Base-by-base conservation (phyloP, 805 yeast species). In the Lipomyces japonicus region DNA sequence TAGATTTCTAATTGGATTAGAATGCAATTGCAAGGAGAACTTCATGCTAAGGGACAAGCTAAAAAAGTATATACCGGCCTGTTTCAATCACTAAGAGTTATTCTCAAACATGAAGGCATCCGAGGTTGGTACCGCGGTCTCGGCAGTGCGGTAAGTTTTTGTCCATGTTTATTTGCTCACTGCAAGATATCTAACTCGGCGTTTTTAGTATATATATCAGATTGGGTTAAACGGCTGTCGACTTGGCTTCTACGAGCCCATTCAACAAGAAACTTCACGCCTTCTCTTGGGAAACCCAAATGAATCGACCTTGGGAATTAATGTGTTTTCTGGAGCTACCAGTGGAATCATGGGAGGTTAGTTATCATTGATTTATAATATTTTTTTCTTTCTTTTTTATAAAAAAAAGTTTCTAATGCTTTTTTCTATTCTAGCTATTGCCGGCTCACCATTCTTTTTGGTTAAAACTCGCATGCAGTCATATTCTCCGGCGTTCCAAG, bases 401-500 rank as follows among this genome's bases (percentile, higher is more conserved):
- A 34, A 34, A 34, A n/a, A 28, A 28, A 28, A 28, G 12, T 28
- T 28, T 7, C 31, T 28, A 7, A 14, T 34, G 37, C 16, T 34
- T 34, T 12, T 19, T 34, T 6, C 10, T 12, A 34, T 10, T 18
- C 16, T 30, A 53, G 58, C 58, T 23, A 50, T 54, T 12, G 19
- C 39, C 16, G 96, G 97, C 3, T 87, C 96, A 2, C 98, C 98
- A 9, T 78, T 93, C 64, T 93, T 86, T 66, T 76, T 93, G 59
- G 81, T 93, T 59, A 93, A 93, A 71, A 95, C 97, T 1, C 78
- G 98, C 73, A 87, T 93, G 95, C 98, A 93, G 72, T 85, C 97
- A 1, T 93, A 80, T 68, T 84, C 95, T 16, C 76, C 75, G 9
- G 68, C 63, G 10, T 71, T 82, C 52, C 74, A 80, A 40, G 81